These are phyloP conservation scores for Ustilago nuda DNA, from an alignment of 1,284 basidiomycete species.

Conservation along the genomic window DNA sequence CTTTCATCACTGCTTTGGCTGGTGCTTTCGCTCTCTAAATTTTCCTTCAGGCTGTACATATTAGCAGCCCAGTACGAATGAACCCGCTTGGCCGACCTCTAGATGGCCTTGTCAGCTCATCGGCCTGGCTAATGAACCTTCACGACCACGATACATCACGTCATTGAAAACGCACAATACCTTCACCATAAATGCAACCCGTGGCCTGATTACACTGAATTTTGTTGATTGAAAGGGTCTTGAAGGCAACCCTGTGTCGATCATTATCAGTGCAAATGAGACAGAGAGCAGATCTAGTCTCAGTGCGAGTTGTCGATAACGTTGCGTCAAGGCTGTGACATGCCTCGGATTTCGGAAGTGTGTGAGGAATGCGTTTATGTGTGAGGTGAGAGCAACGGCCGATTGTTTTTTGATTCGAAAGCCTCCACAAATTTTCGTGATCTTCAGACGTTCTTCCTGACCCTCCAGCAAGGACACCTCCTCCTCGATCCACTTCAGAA, in stretches of 20 bases:
- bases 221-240: too few relatives aligned
- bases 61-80: neutral
- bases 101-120: neutral
- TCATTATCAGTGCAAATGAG: neutral
- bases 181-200: neutral
- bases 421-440: conserved; percentile 16
- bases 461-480: neutral
- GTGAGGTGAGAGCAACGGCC: conserved; percentile 4
- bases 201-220: neutral
- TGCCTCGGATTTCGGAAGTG: conserved; percentile 7
- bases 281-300: neutral
- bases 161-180: neutral
- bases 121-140: neutral
- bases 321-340: neutral
- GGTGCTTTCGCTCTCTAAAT: conserved; percentile 28
- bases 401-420: conserved; percentile 14
- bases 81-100: neutral
- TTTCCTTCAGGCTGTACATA: neutral
- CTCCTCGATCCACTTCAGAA: neutral
- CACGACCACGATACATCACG: neutral
- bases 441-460: neutral
- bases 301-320: neutral
- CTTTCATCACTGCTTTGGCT: conserved; percentile 29
- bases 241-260: neutral
- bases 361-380: neutral